Percentiles rank a stretch among this genome's conserved stretches.
Conservation (phyloP, 2,329 filamentous ascomycete species). For the Penicillium digitatum region DNA sequence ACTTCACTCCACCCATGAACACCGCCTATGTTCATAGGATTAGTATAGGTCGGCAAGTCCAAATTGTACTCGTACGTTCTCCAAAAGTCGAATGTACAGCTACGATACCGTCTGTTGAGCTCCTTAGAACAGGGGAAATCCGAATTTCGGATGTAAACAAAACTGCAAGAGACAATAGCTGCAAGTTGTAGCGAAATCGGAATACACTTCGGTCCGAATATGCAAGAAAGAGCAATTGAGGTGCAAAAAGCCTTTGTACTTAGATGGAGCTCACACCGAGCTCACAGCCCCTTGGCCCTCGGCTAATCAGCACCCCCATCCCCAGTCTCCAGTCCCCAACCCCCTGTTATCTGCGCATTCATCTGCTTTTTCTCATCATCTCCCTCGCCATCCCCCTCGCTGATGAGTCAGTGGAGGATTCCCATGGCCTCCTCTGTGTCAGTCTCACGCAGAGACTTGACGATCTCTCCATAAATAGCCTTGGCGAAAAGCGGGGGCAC, state of each 20-base stretch:
- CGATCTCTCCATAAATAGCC: slow-evolving; percentile 39
- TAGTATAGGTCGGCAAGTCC: not conserved
- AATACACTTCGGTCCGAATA: not conserved
- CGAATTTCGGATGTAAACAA: slow-evolving; percentile 4
- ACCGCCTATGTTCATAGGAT: not conserved
- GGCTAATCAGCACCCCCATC: slow-evolving; percentile 2
- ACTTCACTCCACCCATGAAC: not conserved
- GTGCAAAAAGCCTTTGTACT: not conserved
- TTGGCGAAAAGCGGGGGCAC: slow-evolving; percentile 58
- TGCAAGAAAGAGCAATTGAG: not conserved
- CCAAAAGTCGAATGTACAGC: not conserved
- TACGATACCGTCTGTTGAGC: not conserved
- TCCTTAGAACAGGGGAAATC: not conserved
- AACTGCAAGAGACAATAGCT: not conserved
- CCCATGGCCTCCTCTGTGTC: slow-evolving; percentile 30
- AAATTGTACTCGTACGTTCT: not conserved
- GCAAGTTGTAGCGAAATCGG: not conserved
- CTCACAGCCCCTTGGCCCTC: not conserved
- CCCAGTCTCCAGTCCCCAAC: not conserved
- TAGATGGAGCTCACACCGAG: not conserved
- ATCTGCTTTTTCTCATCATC: not conserved
- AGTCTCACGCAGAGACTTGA: slow-evolving; percentile 33
- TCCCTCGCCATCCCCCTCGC: not conserved
- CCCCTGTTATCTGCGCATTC: not conserved
- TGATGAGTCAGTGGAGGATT: not conserved